Percentiles rank a stretch among this genome's conserved stretches.
These are phyloP conservation scores for Thelephora terrestris DNA, from an alignment of 1,284 basidiomycete genomes.

Conservation along the genomic window DNA sequence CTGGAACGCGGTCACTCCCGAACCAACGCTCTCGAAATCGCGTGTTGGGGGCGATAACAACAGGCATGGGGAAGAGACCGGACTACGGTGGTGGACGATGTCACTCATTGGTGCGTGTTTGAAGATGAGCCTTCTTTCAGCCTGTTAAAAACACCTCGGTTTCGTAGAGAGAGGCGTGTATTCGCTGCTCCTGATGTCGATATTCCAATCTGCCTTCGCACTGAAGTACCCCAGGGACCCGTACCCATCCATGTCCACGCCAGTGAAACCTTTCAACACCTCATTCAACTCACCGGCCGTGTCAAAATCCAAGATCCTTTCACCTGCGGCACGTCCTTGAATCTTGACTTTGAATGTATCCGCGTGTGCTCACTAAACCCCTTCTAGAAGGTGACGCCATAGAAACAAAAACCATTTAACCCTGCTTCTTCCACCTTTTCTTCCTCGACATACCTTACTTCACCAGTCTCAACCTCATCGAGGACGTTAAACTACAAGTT, in stretches of 20 bases:
- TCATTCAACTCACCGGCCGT: conserved; percentile 1
- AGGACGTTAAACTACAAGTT: conserved; percentile 13
- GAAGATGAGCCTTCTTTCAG: no score
- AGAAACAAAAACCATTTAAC: conserved; percentile 12
- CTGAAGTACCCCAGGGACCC: conserved; percentile 9
- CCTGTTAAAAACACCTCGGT: background rate
- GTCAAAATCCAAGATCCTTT: conserved; percentile 5
- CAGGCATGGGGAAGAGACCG: background rate
- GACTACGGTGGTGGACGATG: conserved; percentile 1
- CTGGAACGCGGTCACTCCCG: conserved; percentile 6
- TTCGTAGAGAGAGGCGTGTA: conserved; percentile 8
- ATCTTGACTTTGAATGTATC: background rate
- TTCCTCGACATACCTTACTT: conserved; percentile 12
- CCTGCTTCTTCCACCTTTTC: background rate
- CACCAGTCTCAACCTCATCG: conserved; percentile 15
- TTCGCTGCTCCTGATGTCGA: conserved; percentile 8
- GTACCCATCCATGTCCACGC: conserved; percentile 8
- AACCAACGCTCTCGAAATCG: no score
- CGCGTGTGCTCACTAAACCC: background rate
- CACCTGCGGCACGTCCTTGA: conserved; percentile 8
- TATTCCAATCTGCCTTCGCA: conserved; percentile 10
- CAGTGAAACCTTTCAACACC: conserved; percentile 4
- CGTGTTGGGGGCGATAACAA: no score
- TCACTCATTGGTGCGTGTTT: background rate
- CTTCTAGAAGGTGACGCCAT: conserved; percentile 9